Evolutionary conservation across 768 basidiomycete species (phyloP).

Genomic region (Pisolithus albus): DNA sequence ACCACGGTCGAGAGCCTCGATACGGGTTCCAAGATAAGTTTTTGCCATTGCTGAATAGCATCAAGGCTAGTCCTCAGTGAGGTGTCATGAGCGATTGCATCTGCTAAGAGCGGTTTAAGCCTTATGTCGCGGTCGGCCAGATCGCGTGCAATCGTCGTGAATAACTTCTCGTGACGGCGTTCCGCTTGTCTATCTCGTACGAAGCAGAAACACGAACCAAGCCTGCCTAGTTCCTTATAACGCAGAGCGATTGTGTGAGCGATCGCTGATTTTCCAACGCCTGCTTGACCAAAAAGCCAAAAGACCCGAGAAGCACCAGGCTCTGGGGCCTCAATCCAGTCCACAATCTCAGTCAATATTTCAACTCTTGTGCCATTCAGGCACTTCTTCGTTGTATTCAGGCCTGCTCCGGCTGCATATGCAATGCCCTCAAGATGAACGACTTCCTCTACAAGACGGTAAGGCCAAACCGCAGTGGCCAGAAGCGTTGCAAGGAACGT

Average conservation of each 20-base stretch:
- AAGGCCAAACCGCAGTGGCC: too few relatives aligned
- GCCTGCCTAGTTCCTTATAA: slow-evolving; percentile 4
- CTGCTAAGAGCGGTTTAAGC: not conserved
- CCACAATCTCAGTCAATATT: slow-evolving; percentile 8
- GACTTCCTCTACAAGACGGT: not conserved
- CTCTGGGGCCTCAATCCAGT: slow-evolving; percentile 6
- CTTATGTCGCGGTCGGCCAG: slow-evolving; percentile 12
- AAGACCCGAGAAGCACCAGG: not conserved
- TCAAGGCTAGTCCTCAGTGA: not conserved
- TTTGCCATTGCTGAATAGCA: not conserved
- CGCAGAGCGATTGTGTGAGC: slow-evolving; percentile 9
- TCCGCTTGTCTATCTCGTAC: not conserved
- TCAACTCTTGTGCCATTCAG: not conserved
- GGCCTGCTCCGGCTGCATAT: not conserved
- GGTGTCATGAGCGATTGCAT: not conserved
- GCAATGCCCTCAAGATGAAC: not conserved
- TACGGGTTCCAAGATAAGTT: not conserved
- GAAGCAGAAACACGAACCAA: slow-evolving; percentile 18
- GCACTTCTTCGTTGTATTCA: slow-evolving; percentile 1
- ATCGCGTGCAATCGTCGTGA: slow-evolving; percentile 3
- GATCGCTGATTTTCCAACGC: not conserved
- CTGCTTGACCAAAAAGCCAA: not conserved
- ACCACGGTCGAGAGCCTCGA: not conserved
- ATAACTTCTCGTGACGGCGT: slow-evolving; percentile 5
- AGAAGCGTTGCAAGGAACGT: too few relatives aligned